Evolutionary conservation across 2,329 filamentous ascomycete genomes (phyloP).

Genomic region (Pseudogymnoascus verrucosus): DNA sequence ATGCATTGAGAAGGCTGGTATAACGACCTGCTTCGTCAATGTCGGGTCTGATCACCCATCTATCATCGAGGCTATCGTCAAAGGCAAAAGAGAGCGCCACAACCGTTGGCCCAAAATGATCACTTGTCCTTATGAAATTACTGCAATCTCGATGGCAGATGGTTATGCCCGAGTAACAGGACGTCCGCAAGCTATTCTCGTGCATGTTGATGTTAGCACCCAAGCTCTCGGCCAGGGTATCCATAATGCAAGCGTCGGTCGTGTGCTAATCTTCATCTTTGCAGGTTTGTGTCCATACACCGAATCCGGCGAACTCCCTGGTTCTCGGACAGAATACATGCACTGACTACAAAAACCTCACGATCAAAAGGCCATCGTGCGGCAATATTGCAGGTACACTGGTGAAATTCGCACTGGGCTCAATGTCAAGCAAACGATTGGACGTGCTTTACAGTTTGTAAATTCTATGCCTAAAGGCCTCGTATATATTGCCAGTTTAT

Average conservation of each 20-base stretch:
- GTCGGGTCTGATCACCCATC: slow-evolving; percentile 66
- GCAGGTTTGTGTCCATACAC: slow-evolving; percentile 72
- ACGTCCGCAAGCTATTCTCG: slow-evolving; percentile 67
- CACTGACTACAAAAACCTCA: slow-evolving; percentile 83
- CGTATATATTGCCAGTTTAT: slow-evolving; percentile 68
- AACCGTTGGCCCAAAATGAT: slow-evolving; percentile 64
- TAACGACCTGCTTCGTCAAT: slow-evolving; percentile 47
- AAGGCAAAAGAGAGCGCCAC: slow-evolving; percentile 59
- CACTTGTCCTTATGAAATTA: slow-evolving; percentile 80
- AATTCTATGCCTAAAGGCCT: slow-evolving; percentile 69
- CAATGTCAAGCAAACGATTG: slow-evolving; percentile 86
- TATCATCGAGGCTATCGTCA: slow-evolving; percentile 74
- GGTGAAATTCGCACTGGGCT: slow-evolving; percentile 76
- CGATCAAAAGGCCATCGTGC: slow-evolving; percentile 71
- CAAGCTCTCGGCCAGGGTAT: slow-evolving; percentile 71
- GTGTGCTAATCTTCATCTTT: slow-evolving; percentile 69
- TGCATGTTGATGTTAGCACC: slow-evolving; percentile 76
- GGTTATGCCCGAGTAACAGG: slow-evolving; percentile 67
- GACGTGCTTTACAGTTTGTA: slow-evolving; percentile 75
- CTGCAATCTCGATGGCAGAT: slow-evolving; percentile 77
- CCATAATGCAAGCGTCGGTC: slow-evolving; percentile 69
- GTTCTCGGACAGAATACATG: slow-evolving; percentile 74
- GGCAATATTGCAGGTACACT: slow-evolving; percentile 78
- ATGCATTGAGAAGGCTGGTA: slow-evolving; percentile 30
- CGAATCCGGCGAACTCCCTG: slow-evolving; percentile 67